Evolutionary conservation across 345 rosid species (phyloP).

Genomic region (Linum lewisii): DNA sequence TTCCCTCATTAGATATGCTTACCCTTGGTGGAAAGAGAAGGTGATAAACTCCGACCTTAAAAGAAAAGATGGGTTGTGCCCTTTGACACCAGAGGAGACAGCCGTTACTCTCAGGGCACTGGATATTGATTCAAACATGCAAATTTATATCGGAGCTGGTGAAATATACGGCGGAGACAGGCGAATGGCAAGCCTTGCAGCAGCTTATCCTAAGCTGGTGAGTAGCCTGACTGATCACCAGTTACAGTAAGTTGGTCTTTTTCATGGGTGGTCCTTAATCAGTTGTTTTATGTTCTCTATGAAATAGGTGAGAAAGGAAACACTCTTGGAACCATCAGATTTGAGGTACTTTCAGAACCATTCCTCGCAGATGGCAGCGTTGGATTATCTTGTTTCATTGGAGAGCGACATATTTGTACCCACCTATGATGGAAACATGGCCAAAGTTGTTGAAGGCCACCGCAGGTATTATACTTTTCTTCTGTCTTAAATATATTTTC

Average conservation of each 20-base stretch:
- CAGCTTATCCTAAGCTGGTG: conserved; percentile 67
- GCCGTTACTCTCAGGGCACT: conserved; percentile 63
- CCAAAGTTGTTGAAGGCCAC: conserved; percentile 98
- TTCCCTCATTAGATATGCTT: conserved; percentile 54
- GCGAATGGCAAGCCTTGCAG: conserved; percentile 59
- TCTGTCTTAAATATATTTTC: neutral
- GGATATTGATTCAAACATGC: conserved; percentile 61
- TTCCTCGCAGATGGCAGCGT: conserved; percentile 87
- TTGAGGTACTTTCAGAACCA: conserved; percentile 68
- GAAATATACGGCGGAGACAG: conserved; percentile 71
- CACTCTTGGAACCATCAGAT: conserved; percentile 57
- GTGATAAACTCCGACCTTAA: conserved; percentile 67
- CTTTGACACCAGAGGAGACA: conserved; percentile 85
- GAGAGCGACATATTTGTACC: conserved; percentile 96
- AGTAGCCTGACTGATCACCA: conserved; percentile 16
- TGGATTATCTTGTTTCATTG: conserved; percentile 86
- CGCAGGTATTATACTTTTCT: conserved; percentile 46
- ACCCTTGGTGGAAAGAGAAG: conserved; percentile 96
- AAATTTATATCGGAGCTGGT: conserved; percentile 76
- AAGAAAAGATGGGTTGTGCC: conserved; percentile 82
- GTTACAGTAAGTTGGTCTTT: neutral
- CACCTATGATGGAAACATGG: conserved; percentile 98
- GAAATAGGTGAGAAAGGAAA: conserved; percentile 79
- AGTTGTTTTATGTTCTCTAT: conserved; percentile 3
- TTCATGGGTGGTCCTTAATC: neutral